A percentile compares a stretch with the other conserved stretches of the same genome.
Conservation (phyloP, 2,329 filamentous ascomycete species). For the Fusarium bactridioides region DNA sequence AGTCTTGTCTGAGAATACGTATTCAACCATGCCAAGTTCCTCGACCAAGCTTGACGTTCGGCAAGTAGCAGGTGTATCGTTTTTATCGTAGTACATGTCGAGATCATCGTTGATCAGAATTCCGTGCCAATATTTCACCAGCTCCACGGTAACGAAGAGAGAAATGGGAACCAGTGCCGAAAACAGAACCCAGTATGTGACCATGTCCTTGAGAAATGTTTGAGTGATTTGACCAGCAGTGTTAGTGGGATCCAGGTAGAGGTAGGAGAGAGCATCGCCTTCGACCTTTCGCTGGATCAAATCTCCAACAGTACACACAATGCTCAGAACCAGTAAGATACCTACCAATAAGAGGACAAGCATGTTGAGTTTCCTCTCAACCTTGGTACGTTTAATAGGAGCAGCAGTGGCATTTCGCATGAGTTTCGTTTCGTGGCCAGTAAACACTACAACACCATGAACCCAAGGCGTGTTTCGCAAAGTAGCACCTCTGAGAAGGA, state of each 20-base stretch:
- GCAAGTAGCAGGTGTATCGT: slow-evolving; percentile 93
- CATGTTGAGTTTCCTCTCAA: slow-evolving; percentile 91
- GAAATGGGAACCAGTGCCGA: slow-evolving; percentile 97
- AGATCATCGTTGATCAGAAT: slow-evolving; percentile 97
- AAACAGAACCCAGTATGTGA: slow-evolving; percentile 98
- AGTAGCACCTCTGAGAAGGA: slow-evolving; percentile 91
- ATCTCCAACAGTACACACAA: slow-evolving; percentile 92
- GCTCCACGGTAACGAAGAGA: slow-evolving; percentile 94
- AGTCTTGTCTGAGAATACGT: slow-evolving; percentile 98
- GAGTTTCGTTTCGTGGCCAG: slow-evolving; percentile 94
- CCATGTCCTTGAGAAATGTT: slow-evolving; percentile 91
- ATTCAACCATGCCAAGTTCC: slow-evolving; percentile 97
- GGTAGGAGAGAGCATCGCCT: slow-evolving; percentile 72
- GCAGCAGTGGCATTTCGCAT: slow-evolving; percentile 98
- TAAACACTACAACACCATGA: slow-evolving; percentile 92
- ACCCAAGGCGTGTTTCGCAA: slow-evolving; percentile 97
- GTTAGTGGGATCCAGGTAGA: slow-evolving; percentile 70
- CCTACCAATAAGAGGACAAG: slow-evolving; percentile 90
- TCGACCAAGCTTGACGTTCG: slow-evolving; percentile 96
- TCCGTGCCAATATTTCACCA: slow-evolving; percentile 98
- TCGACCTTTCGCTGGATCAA: slow-evolving; percentile 77
- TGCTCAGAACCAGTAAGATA: slow-evolving; percentile 83
- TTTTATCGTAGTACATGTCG: slow-evolving; percentile 97
- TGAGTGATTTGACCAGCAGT: slow-evolving; percentile 64
- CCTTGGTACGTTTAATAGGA: slow-evolving; percentile 96